A percentile compares a stretch with the other conserved stretches of the same genome.
Conservation (phyloP, 2,329 filamentous ascomycete species). For the Epicoccum sorghinum region DNA sequence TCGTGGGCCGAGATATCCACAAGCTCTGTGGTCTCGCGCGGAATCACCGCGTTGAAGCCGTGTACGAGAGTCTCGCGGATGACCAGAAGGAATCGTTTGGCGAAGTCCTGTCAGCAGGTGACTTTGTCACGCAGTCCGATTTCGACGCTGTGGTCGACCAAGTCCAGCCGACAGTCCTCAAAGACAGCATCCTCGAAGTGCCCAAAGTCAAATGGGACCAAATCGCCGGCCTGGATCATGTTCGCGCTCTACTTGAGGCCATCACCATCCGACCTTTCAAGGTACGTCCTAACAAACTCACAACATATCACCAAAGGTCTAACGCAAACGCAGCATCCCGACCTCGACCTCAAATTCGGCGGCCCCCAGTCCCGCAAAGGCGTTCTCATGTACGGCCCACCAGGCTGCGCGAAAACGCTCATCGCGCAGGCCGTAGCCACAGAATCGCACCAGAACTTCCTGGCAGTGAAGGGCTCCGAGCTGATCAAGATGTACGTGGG, state of each 20-base stretch:
- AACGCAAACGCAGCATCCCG: constrained; percentile 36
- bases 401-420: constrained; percentile 93
- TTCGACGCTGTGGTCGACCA: constrained; percentile 69
- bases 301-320: neutral
- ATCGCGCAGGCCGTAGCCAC: constrained; percentile 90
- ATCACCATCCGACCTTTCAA: constrained; percentile 65
- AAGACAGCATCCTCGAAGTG: constrained; percentile 86
- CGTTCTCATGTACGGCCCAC: constrained; percentile 87
- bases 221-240: constrained; percentile 80
- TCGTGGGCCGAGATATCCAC: constrained; percentile 78
- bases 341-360: constrained; percentile 44
- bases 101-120: constrained; percentile 22
- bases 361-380: constrained; percentile 69
- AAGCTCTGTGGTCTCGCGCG: constrained; percentile 65
- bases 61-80: constrained; percentile 24
- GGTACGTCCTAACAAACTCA: constrained; percentile 42
- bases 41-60: constrained; percentile 39
- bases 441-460: constrained; percentile 89
- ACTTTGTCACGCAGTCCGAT: constrained; percentile 54
- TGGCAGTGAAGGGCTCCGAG: constrained; percentile 92
- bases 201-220: constrained; percentile 86
- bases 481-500: constrained; percentile 97
- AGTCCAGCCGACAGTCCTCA: constrained; percentile 83
- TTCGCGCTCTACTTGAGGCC: constrained; percentile 68
- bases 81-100: constrained; percentile 31